A percentile compares a stretch with the other conserved stretches of the same genome.
phyloP scores from a whole-genome alignment of 176 grass and related monocot genomes.

The Tillandsia leiboldiana region DNA sequence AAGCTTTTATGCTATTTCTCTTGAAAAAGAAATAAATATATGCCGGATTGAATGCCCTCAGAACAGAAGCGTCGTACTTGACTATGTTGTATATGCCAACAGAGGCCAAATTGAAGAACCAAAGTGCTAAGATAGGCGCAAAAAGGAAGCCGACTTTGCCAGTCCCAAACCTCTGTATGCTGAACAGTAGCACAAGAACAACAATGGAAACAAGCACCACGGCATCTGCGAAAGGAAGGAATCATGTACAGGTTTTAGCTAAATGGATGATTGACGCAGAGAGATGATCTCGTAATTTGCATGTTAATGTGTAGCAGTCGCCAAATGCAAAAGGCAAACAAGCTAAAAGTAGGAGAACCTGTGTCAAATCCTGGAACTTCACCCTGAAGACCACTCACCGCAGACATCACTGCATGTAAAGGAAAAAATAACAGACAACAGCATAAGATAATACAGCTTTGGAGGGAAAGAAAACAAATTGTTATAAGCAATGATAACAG shows the following conservation, averaged over 20 bases:
- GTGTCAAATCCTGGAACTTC: constrained; percentile 68
- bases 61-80: constrained; percentile 71
- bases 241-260: not conserved
- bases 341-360: constrained; percentile 35
- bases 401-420: constrained; percentile 73
- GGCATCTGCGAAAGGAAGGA: constrained; percentile 49
- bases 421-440: constrained; percentile 10
- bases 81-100: constrained; percentile 80
- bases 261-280: not conserved
- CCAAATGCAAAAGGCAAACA: too few species aligned
- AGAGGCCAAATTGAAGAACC: constrained; percentile 75
- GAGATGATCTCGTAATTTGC: too few species aligned
- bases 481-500: not conserved
- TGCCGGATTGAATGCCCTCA: constrained; percentile 77
- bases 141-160: constrained; percentile 97
- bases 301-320: too few species aligned
- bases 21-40: constrained; percentile 92
- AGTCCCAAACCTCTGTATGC: constrained; percentile 92
- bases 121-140: constrained; percentile 75
- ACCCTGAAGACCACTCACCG: constrained; percentile 90
- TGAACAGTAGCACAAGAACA: constrained; percentile 75
- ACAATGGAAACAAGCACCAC: constrained; percentile 75
- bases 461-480: not conserved
- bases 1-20: constrained; percentile 64
- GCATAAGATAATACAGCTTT: not conserved